phyloP scores from a whole-genome alignment of 768 basidiomycete genomes.

The Hirschioporus abietinus region DNA sequence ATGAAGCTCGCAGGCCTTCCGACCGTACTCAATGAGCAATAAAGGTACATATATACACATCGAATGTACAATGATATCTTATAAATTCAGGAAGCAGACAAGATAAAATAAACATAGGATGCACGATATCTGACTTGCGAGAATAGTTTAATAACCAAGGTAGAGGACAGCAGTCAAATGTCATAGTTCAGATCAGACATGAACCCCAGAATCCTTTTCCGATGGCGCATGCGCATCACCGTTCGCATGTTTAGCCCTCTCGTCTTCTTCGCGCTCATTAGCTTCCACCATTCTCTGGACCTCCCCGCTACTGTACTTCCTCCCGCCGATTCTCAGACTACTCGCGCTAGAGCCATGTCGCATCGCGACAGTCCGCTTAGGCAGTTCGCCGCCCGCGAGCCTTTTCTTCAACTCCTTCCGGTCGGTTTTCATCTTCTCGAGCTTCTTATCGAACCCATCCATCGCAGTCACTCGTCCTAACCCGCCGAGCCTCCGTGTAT shows the following conservation, averaged over 20 bases:
- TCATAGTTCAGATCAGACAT: not conserved
- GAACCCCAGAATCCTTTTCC: not conserved
- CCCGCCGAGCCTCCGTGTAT: slow-evolving; percentile 29
- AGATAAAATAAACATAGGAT: not conserved
- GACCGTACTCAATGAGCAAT: slow-evolving; percentile 30
- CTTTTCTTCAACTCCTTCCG: slow-evolving; percentile 27
- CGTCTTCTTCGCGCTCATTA: slow-evolving; percentile 1
- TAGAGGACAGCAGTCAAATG: too few relatives aligned
- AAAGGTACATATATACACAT: not conserved
- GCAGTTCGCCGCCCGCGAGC: not conserved
- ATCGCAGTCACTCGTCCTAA: slow-evolving; percentile 31
- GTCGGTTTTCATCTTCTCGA: slow-evolving; percentile 30
- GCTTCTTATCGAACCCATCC: slow-evolving; percentile 33
- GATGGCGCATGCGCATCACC: not conserved
- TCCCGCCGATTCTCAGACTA: not conserved
- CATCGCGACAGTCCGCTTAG: not conserved
- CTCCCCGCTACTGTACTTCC: not conserved
- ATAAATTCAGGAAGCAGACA: not conserved
- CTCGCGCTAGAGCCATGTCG: not conserved
- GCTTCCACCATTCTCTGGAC: not conserved
- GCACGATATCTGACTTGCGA: not conserved
- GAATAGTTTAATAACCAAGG: not conserved
- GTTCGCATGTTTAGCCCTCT: not conserved
- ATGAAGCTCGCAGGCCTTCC: slow-evolving; percentile 64
- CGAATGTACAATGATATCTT: not conserved